Percentiles rank a stretch among this genome's conserved stretches.
These are phyloP conservation scores for Apiotrichum domesticum DNA, from an alignment of 1,284 basidiomycete genomes.

Conservation along the genomic window DNA sequence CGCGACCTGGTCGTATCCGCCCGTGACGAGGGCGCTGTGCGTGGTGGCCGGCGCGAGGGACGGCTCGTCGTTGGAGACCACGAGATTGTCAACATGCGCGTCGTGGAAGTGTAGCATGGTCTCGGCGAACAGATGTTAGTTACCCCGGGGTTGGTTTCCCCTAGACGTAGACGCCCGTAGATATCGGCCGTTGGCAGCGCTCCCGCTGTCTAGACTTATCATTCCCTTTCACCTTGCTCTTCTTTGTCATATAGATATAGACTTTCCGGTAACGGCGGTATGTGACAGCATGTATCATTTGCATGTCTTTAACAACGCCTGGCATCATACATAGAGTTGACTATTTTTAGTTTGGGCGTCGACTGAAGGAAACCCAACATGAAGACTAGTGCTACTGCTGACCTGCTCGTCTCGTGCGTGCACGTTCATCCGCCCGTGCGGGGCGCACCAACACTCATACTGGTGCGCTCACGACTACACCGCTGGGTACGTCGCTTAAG, in stretches of 20 bases:
- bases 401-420: too few relatives aligned
- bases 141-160: too few relatives aligned
- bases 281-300: not conserved
- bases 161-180: too few relatives aligned
- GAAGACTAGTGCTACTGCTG: not conserved
- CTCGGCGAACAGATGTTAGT: not conserved
- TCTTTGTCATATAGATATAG: not conserved
- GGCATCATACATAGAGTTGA: not conserved
- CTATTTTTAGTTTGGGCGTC: not conserved
- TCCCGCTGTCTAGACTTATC: not conserved
- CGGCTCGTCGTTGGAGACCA: slow-evolving; percentile 8
- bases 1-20: not conserved
- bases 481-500: slow-evolving; percentile 10
- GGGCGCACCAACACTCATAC: not conserved
- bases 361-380: not conserved
- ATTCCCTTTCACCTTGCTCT: too few relatives aligned
- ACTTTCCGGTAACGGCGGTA: not conserved
- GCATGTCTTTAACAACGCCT: not conserved
- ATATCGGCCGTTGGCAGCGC: too few relatives aligned
- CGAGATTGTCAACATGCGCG: slow-evolving; percentile 13
- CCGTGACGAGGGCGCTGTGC: not conserved
- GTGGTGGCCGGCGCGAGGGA: slow-evolving; percentile 1
- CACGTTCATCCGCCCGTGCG: too few relatives aligned
- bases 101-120: not conserved
- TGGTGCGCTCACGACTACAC: not conserved